Conservation (phyloP, 305 asterid species). For the Fraxinus baroniana region DNA sequence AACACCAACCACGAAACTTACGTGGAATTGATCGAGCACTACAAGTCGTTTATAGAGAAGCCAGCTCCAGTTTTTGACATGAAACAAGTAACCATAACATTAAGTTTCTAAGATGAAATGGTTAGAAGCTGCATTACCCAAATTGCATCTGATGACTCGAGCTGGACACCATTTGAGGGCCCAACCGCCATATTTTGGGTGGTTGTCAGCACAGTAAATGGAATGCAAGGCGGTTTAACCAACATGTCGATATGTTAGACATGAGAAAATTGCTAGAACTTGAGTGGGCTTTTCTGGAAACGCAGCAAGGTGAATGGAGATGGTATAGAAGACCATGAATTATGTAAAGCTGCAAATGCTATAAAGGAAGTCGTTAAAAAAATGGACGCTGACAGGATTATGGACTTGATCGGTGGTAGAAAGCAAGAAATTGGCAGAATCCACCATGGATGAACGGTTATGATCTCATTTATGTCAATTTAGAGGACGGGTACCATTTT, state of each 20-base stretch:
- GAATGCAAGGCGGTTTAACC: conserved; percentile 13
- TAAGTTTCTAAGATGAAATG: conserved; percentile 39
- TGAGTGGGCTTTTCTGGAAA: conserved; percentile 46
- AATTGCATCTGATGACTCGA: neutral
- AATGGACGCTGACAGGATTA: conserved; percentile 34
- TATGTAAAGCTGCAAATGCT: conserved; percentile 36
- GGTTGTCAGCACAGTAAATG: conserved; percentile 40
- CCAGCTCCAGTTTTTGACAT: neutral
- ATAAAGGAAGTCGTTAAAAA: conserved; percentile 26
- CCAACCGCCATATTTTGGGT: conserved; percentile 47
- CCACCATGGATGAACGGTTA: conserved; percentile 17
- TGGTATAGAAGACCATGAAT: conserved; percentile 11
- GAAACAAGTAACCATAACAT: conserved; percentile 31
- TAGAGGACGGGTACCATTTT: conserved; percentile 9
- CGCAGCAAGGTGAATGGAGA: conserved; percentile 33
- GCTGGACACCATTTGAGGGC: conserved; percentile 43
- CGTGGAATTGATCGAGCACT: conserved; percentile 33
- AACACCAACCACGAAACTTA: conserved; percentile 3
- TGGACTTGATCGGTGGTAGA: conserved; percentile 49
- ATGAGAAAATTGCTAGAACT: conserved; percentile 31
- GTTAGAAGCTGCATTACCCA: conserved; percentile 35
- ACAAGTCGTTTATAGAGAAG: conserved; percentile 28
- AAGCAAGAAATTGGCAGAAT: conserved; percentile 14
- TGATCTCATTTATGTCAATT: conserved; percentile 9
- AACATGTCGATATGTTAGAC: conserved; percentile 43